A percentile compares a stretch with the other conserved stretches of the same genome.
Evolutionary conservation across 2,329 filamentous ascomycete species (phyloP).

Genomic region (Colletotrichum horii): DNA sequence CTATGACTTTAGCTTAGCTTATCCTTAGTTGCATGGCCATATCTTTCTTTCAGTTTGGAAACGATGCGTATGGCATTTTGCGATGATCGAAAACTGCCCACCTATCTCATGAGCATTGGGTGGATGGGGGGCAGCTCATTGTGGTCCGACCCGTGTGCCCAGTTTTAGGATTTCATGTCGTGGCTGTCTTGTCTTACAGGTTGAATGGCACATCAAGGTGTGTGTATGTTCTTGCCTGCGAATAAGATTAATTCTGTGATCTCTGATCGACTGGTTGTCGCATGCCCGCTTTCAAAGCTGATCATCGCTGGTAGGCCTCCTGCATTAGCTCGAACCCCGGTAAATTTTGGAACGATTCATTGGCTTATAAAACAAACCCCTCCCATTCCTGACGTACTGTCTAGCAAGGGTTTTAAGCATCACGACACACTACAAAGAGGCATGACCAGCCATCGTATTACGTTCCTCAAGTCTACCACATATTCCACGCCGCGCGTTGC

Average conservation of each 20-base stretch:
- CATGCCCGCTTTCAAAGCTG: background rate
- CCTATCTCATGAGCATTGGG: too few relatives aligned
- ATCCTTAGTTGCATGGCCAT: too few relatives aligned
- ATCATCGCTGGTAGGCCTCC: background rate
- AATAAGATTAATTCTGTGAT: too few relatives aligned
- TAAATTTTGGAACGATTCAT: background rate
- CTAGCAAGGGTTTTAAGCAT: background rate
- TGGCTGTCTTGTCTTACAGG: too few relatives aligned
- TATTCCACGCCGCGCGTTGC: background rate
- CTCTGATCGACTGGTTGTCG: background rate
- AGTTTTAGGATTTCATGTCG: too few relatives aligned
- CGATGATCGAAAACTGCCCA: too few relatives aligned
- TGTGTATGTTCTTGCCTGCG: too few relatives aligned
- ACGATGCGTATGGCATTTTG: too few relatives aligned
- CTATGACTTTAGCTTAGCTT: too few relatives aligned
- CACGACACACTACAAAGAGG: background rate
- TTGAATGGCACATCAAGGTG: too few relatives aligned
- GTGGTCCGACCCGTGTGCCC: background rate
- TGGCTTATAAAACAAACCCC: too few relatives aligned
- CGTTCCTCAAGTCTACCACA: background rate
- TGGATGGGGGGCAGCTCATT: background rate
- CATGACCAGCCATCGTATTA: background rate
- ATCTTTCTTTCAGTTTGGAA: too few relatives aligned
- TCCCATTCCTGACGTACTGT: background rate
- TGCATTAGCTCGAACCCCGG: background rate